Evolutionary conservation across 768 basidiomycete genomes (phyloP), one percentile per base, ranked within the genome.

Genomic region (Boletus vermiculosoides): DNA sequence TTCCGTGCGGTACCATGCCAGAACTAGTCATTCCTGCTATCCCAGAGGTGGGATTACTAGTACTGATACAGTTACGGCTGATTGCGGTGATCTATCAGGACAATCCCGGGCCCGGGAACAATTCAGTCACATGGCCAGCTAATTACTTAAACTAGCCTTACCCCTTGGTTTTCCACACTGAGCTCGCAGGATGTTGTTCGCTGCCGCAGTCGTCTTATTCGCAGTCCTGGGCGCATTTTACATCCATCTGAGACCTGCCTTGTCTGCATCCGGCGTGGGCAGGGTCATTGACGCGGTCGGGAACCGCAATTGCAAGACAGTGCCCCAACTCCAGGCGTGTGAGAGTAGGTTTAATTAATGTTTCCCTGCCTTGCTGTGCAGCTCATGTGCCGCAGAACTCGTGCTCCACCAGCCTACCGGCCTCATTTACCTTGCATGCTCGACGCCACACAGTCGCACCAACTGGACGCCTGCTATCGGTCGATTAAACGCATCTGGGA

Each of bases 351-450:
- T 46, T 6, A 4, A 15, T 46, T 6, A 4, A 15, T 50, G 22
- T 30, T 34, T 50, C 25, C 23, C 13, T 16, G 42, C 22, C 10
- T 20, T 23, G 10, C 23, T 2, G 18, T 28, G 1, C 39, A 23
- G 18, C 51, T 71, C 37, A 73, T 67, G 3, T 37, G 20, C 3
- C 33, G 23, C 57, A 88, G 86, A 87, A 65, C 66, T 82, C 30
- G 77, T 84, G 4, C 71, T 86, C n/a, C 85, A 86, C 54, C 76
- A 80, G 45, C 76, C 82, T 1, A 77, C 77, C 1, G 85, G 85
- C 28, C 61, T 83, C 22, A 47, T 88, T 13, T 88, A 83, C 62
- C 77, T 87, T 9, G 85, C 87, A 12, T 88, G 87, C 63, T 85
- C 85, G 2, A 78, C 77, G 0, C 80, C 73, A 1, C 65, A 60